Evolutionary conservation across 805 yeast genomes (phyloP).

Genomic region (Candida coleopterorum): DNA sequence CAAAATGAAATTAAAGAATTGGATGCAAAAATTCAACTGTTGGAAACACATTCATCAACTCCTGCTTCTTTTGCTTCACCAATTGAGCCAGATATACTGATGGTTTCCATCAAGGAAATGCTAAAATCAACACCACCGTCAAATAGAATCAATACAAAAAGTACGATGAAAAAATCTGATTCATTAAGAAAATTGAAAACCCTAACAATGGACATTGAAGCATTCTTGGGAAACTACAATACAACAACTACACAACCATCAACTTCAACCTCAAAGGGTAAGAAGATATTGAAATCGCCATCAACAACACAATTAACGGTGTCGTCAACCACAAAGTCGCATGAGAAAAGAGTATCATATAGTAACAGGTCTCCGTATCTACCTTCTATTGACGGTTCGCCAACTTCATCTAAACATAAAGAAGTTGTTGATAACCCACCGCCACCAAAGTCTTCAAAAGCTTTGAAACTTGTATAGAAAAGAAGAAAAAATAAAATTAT

Average conservation of each 20-base stretch:
- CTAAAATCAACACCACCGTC: constrained; percentile 21
- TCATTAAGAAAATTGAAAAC: constrained; percentile 30
- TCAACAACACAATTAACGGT: constrained; percentile 5
- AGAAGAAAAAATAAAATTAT: not conserved
- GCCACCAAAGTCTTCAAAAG: constrained; percentile 1
- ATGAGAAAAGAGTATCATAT: constrained; percentile 3
- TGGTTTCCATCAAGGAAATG: constrained; percentile 11
- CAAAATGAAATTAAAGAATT: constrained; percentile 24
- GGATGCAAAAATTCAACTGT: not conserved
- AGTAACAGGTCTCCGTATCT: constrained; percentile 9
- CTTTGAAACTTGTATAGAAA: constrained; percentile 2
- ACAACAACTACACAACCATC: not conserved
- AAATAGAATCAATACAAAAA: not conserved
- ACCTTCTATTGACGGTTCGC: constrained; percentile 11
- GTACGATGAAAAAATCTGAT: constrained; percentile 18
- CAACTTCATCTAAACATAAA: constrained; percentile 2
- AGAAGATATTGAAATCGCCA: constrained; percentile 1
- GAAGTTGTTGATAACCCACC: not conserved
- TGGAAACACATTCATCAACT: too few relatives aligned
- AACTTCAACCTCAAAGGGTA: not conserved
- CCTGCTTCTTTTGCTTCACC: too few relatives aligned
- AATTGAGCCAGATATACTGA: constrained; percentile 5
- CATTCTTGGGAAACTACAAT: constrained; percentile 1
- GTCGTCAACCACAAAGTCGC: constrained; percentile 1
- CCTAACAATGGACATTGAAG: constrained; percentile 16